A percentile compares a stretch with the other conserved stretches of the same genome.
Evolutionary conservation across 129 eudicot species (phyloP).

Genomic region (Pulicaria dysenterica): DNA sequence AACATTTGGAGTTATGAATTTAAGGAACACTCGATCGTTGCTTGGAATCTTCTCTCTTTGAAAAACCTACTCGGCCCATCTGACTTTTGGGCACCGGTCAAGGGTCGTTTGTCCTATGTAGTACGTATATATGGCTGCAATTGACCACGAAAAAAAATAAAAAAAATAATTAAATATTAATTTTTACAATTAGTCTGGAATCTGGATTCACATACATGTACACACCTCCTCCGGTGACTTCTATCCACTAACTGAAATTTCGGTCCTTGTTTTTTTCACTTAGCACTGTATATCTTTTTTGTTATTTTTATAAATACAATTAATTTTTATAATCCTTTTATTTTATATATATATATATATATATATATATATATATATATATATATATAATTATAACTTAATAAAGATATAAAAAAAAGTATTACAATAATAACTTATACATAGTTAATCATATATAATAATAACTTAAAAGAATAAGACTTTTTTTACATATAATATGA

Average conservation of each 20-base stretch:
- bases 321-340: too few relatives aligned
- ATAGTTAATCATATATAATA: too few relatives aligned
- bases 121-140: conserved; percentile 15
- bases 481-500: too few relatives aligned
- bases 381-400: too few relatives aligned
- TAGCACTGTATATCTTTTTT: too few relatives aligned
- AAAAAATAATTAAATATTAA: neutral
- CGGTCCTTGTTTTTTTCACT: too few relatives aligned
- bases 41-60: neutral
- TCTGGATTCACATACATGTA: conserved; percentile 7
- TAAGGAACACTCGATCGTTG: neutral
- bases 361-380: too few relatives aligned
- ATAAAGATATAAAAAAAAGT: too few relatives aligned
- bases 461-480: too few relatives aligned
- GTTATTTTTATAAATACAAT: too few relatives aligned
- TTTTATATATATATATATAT: too few relatives aligned
- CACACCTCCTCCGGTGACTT: conserved; percentile 3
- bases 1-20: neutral
- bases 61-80: neutral
- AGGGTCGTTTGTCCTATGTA: conserved; percentile 7
- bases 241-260: neutral
- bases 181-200: neutral
- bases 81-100: conserved; percentile 9
- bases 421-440: too few relatives aligned
- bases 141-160: conserved; percentile 7